Conservation (phyloP, 306 rosid genomes). For the Casuarina cunninghamiana region DNA sequence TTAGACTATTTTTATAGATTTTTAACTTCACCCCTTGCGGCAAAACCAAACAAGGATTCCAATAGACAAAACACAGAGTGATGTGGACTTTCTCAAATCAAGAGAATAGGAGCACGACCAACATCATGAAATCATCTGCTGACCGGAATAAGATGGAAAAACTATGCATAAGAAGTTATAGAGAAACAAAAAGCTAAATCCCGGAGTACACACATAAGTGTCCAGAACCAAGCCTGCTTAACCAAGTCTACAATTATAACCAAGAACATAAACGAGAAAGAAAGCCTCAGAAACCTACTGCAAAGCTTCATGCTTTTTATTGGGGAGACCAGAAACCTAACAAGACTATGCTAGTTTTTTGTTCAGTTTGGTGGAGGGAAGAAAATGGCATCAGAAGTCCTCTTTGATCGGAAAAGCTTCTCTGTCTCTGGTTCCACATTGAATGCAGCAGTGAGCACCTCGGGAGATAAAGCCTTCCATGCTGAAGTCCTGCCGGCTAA, state of each 20-base stretch:
- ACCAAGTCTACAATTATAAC: background rate
- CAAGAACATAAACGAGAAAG: background rate
- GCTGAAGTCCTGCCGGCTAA: conserved; percentile 75
- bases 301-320: conserved; percentile 20
- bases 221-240: background rate
- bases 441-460: conserved; percentile 73
- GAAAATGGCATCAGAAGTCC: conserved; percentile 72
- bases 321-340: conserved; percentile 15
- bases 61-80: too few relatives aligned
- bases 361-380: conserved; percentile 75
- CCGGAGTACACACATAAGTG: background rate
- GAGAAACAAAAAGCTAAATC: background rate
- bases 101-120: too few relatives aligned
- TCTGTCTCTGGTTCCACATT: conserved; percentile 59
- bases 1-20: too few relatives aligned
- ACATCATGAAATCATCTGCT: background rate
- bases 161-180: background rate
- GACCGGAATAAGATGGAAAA: background rate
- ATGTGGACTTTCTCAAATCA: too few relatives aligned
- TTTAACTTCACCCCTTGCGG: too few relatives aligned
- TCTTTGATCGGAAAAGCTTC: conserved; percentile 71
- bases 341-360: background rate
- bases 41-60: too few relatives aligned
- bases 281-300: background rate
- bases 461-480: conserved; percentile 79